A percentile compares a stretch with the other conserved stretches of the same genome.
Evolutionary conservation across 768 basidiomycete genomes (phyloP).

Genomic region (Glaciozyma antarctica): DNA sequence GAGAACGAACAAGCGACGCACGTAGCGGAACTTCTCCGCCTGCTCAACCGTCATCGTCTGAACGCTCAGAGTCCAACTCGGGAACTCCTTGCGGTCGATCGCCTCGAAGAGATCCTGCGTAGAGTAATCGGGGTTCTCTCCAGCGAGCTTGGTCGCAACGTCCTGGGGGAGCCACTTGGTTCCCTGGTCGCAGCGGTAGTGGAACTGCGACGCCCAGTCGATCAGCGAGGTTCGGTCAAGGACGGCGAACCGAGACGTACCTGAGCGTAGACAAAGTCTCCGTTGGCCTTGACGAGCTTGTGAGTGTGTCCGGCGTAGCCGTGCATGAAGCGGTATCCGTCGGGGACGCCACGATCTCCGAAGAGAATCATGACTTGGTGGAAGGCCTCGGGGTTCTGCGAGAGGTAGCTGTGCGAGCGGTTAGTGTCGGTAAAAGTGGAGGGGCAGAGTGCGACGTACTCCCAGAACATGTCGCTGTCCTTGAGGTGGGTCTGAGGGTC

Average conservation of each 20-base stretch:
- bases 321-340: constrained; percentile 64
- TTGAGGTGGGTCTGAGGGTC: constrained; percentile 85
- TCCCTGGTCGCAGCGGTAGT: constrained; percentile 39
- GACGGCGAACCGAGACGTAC: not conserved
- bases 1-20: too few species aligned
- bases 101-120: constrained; percentile 43
- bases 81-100: constrained; percentile 43
- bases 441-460: not conserved
- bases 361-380: constrained; percentile 46
- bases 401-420: constrained; percentile 41
- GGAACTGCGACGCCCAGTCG: constrained; percentile 40
- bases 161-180: constrained; percentile 59
- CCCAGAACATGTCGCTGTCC: constrained; percentile 51
- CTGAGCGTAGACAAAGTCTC: constrained; percentile 33
- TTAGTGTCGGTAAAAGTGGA: too few species aligned
- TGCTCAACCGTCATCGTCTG: constrained; percentile 91
- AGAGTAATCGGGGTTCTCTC: constrained; percentile 47
- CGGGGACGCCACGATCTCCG: constrained; percentile 44
- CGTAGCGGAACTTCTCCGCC: constrained; percentile 69
- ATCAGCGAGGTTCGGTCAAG: constrained; percentile 13
- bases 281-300: constrained; percentile 40
- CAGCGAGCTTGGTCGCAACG: constrained; percentile 57
- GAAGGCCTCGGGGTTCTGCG: constrained; percentile 41
- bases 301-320: constrained; percentile 63
- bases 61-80: constrained; percentile 38